Evolutionary conservation across 176 grass and related monocot genomes (phyloP), one percentile per base, ranked within the genome.

Genomic region (Oryza rufipogon): DNA sequence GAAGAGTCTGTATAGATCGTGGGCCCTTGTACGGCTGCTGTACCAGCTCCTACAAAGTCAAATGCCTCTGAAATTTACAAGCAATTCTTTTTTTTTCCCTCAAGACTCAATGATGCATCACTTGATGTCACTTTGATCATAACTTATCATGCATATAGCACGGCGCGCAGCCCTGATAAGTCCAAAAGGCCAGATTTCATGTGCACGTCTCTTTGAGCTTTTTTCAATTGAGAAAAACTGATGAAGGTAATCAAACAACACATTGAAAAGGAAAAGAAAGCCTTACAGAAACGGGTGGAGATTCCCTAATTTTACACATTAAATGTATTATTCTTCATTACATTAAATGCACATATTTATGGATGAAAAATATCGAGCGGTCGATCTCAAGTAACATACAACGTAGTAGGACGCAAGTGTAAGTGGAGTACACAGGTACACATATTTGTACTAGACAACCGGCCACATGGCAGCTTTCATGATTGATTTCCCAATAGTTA

Each of bases 101-200:
- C 52, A 0, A 44, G 42, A 44, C 42, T 56, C 52, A 20, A 56
- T 1, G 4, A 56, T 4, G 52, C 16, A 19, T 56, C 52, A 54
- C 51, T 54, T 54, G 52, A 52, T 52, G 49, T 44, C 49, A 52
- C 49, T 52, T 52, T 52, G 49, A 52, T 52, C 2, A 80, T 51
- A 67, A 47, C 45, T 32, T 80, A 80, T 80, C 65, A 48, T 54
- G 19, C 64, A 66, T 81, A 71, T 61, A 44, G 23, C 33, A 16
- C 1, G 49, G n/a, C 5, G 54, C 5, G 49, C 68, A 81, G 14
- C n/a, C 34, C 68, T 61, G 49, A 82, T 82, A 82, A 72, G n/a
- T 19, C 17, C 69, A 71, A 71, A 71, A 41, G 38, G 69, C 39
- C 69, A 45, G 69, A 22, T 33, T 70, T n/a, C 20, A 42, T 70